These are phyloP conservation scores for Venturia aucupariae DNA, from an alignment of 2,329 filamentous ascomycete genomes.

Conservation along the genomic window DNA sequence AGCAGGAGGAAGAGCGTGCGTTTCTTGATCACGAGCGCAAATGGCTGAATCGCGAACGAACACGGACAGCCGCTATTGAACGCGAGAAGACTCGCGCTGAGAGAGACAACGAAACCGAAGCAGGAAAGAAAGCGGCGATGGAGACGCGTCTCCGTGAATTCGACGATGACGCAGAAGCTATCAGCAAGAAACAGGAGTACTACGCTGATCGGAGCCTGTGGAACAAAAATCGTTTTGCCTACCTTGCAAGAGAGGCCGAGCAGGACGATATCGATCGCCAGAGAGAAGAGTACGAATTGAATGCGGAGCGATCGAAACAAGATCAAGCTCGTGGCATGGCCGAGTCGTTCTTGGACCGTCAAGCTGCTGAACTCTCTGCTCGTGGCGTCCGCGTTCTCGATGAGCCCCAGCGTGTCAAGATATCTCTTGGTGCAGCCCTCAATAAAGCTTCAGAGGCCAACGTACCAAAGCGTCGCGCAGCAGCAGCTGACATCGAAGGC, in stretches of 20 bases:
- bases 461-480: constrained; percentile 55
- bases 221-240: constrained; percentile 68
- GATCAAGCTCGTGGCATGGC: constrained; percentile 68
- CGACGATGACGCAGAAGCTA: constrained; percentile 79
- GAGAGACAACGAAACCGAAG: constrained; percentile 59
- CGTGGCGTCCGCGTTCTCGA: constrained; percentile 14
- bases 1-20: constrained; percentile 66
- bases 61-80: constrained; percentile 73
- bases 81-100: constrained; percentile 79
- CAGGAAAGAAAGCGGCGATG: constrained; percentile 56
- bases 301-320: constrained; percentile 52
- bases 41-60: constrained; percentile 83
- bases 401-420: constrained; percentile 67
- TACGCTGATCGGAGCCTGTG: constrained; percentile 80
- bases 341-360: constrained; percentile 80
- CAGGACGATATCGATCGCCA: constrained; percentile 76
- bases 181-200: constrained; percentile 66
- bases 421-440: constrained; percentile 74
- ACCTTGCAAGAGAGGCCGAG: constrained; percentile 63
- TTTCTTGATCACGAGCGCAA: constrained; percentile 80
- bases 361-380: constrained; percentile 59
- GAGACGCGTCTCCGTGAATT: constrained; percentile 62
- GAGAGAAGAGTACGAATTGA: constrained; percentile 61
- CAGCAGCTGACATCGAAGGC: constrained; percentile 87
- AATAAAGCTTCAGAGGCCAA: constrained; percentile 56